These are phyloP conservation scores for Articulospora tetracladia DNA, from an alignment of 495 filamentous ascomycete species.

Conservation along the genomic window DNA sequence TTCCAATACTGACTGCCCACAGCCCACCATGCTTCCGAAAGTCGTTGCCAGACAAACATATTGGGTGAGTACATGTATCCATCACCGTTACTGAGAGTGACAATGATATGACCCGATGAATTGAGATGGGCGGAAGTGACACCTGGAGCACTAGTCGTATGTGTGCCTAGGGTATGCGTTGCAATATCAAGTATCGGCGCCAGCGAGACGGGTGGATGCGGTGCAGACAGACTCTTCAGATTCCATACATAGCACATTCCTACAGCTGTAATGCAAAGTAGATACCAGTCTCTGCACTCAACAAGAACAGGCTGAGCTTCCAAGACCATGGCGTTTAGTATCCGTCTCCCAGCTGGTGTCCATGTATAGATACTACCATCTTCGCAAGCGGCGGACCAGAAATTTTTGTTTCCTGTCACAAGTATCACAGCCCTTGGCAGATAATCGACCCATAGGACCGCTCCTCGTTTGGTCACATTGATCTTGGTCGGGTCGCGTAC, in stretches of 20 bases:
- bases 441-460: slow-evolving; percentile 88
- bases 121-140: slow-evolving; percentile 90
- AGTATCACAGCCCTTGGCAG: slow-evolving; percentile 79
- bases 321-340: slow-evolving; percentile 77
- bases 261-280: slow-evolving; percentile 82
- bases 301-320: slow-evolving; percentile 93
- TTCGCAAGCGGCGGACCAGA: slow-evolving; percentile 92
- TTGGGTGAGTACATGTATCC: slow-evolving; percentile 80
- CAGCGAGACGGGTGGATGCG: slow-evolving; percentile 86
- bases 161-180: slow-evolving; percentile 59
- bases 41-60: slow-evolving; percentile 90
- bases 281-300: slow-evolving; percentile 83
- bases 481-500: slow-evolving; percentile 78
- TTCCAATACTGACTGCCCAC: slow-evolving; percentile 98
- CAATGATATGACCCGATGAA: slow-evolving; percentile 73
- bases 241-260: slow-evolving; percentile 95
- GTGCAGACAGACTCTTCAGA: slow-evolving; percentile 74
- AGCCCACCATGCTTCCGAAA: slow-evolving; percentile 97
- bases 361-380: slow-evolving; percentile 91
- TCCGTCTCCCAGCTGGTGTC: slow-evolving; percentile 88
- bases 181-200: slow-evolving; percentile 89
- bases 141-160: slow-evolving; percentile 69
- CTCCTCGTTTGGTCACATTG: slow-evolving; percentile 76
- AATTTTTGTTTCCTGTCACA: slow-evolving; percentile 80
- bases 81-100: slow-evolving; percentile 88